Evolutionary conservation across 1,284 basidiomycete species (phyloP), one percentile per base, ranked within the genome.

Genomic region (Lentinula novae-zelandiae): DNA sequence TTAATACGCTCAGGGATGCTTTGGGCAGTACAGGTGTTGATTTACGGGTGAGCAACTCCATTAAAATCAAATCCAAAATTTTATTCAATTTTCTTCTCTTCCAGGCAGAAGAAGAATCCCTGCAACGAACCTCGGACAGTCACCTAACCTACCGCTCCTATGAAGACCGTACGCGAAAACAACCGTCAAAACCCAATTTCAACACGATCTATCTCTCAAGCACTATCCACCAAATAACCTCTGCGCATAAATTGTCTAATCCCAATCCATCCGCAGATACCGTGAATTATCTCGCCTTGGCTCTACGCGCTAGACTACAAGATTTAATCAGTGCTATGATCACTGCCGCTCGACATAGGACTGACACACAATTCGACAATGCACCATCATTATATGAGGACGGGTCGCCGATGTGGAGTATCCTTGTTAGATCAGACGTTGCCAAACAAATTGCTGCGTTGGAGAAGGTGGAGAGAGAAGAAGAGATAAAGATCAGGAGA

Each of bases 11-110:
- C 51, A 93, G 91, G 61, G 91, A 93, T 69, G 91, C 90, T 1
- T 73, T 93, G 3, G 91, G 90, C 5, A 91, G 89, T 67, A 90
- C 90, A 12, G 91, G 91, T 13, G 89, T 93, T 6, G 91, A 93
- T 75, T 75, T 93, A 40, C 76, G 88, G 69, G 90, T 90, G 67
- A 64, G 79, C 27, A 2, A 27, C 27, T 27, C 0, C 27, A 27
- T 3, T 27, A 2, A 27, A 27, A 27, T 27, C 27, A 12, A 10
- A 38, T 12, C 8, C 12, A 38, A 9, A 9, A 9, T 38, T 38
- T 22, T 60, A 33, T 22, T 27, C 4, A 40, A 51, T 51, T 22
- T 53, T 7, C 12, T 48, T 62, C n/a, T 50, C 5, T 33, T 0
- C n/a, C 59, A 92, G 90, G 91, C 91, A 0, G 90, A 93, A 71